Evolutionary conservation across 2,329 filamentous ascomycete species (phyloP).

Genomic region (Ceratocystis huliohia): DNA sequence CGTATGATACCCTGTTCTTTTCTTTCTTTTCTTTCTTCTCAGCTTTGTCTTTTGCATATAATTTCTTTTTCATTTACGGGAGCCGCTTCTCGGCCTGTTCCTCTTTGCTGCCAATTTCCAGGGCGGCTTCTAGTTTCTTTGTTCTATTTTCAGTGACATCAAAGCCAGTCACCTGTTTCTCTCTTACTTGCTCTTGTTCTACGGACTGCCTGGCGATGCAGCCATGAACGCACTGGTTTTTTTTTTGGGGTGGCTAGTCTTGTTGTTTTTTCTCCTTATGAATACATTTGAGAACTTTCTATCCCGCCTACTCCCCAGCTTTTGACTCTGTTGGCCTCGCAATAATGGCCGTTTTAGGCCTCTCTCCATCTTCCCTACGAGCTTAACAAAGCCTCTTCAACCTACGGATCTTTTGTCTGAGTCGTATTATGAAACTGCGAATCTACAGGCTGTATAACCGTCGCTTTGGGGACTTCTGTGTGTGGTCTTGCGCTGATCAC

Average conservation of each 20-base stretch:
- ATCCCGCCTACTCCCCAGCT: background rate
- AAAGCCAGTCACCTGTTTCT: background rate
- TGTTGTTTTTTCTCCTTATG: background rate
- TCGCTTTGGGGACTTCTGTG: background rate
- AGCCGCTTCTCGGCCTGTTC: background rate
- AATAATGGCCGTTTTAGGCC: background rate
- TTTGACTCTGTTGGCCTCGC: background rate
- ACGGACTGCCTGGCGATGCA: background rate
- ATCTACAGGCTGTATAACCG: background rate
- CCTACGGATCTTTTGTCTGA: background rate
- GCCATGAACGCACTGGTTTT: background rate
- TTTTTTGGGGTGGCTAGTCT: background rate
- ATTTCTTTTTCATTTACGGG: background rate
- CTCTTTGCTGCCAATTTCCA: background rate
- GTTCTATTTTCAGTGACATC: background rate
- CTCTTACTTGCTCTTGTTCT: constrained; percentile 1
- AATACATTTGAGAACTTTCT: background rate
- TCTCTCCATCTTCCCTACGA: background rate
- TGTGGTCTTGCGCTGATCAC: background rate
- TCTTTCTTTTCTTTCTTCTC: background rate
- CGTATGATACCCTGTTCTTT: constrained; percentile 7
- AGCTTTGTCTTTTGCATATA: constrained; percentile 13
- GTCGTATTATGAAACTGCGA: background rate
- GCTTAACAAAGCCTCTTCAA: background rate
- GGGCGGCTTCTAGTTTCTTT: background rate